These are phyloP conservation scores for Dujonia santamariae DNA, from an alignment of 1,139 yeast genomes.

Conservation along the genomic window DNA sequence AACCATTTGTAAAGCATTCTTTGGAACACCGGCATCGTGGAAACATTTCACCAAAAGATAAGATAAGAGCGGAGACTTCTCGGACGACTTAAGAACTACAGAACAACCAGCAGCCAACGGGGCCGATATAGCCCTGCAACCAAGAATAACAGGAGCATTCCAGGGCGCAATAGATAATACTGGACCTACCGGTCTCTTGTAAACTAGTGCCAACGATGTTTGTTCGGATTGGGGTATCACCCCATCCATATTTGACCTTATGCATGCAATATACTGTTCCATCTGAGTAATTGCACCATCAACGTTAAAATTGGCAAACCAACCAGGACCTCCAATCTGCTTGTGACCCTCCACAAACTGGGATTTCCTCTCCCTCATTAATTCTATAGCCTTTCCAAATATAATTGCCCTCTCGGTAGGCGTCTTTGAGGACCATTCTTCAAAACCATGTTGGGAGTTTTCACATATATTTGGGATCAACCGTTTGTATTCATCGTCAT, in stretches of 20 bases:
- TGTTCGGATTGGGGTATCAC: constrained; percentile 16
- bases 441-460: constrained; percentile 24
- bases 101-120: constrained; percentile 53
- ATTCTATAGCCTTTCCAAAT: constrained; percentile 16
- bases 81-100: constrained; percentile 40
- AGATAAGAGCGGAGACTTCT: constrained; percentile 30
- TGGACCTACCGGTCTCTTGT: constrained; percentile 42
- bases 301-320: constrained; percentile 38
- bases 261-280: constrained; percentile 16
- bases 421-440: constrained; percentile 21
- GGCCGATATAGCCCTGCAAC: constrained; percentile 35
- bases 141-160: constrained; percentile 47
- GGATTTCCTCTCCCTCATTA: constrained; percentile 14
- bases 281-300: constrained; percentile 21
- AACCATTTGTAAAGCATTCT: constrained; percentile 31
- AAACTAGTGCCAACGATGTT: constrained; percentile 27
- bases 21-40: constrained; percentile 39
- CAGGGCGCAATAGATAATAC: constrained; percentile 45
- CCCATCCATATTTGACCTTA: constrained; percentile 22
- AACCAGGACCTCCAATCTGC: constrained; percentile 35
- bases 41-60: constrained; percentile 30
- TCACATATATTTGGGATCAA: constrained; percentile 13
- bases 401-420: constrained; percentile 17
- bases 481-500: no score
- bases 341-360: constrained; percentile 22